phyloP scores from a whole-genome alignment of 1,284 basidiomycete genomes.

The Irpex lacteus region DNA sequence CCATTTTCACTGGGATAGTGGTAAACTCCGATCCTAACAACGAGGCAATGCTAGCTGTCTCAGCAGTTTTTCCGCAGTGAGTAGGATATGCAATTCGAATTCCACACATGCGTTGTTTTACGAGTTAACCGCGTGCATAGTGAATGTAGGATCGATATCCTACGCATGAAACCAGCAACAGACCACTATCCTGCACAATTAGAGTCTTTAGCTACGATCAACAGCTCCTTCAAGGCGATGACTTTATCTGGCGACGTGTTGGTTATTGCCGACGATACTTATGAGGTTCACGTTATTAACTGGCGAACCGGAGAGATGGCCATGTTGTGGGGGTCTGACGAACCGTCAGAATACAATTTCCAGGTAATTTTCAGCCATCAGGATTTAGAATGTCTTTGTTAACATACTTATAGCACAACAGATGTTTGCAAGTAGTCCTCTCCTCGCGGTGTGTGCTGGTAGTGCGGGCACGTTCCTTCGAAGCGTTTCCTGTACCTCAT shows the following conservation, averaged over 20 bases:
- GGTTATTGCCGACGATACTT: constrained; percentile 48
- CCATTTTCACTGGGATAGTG: constrained; percentile 46
- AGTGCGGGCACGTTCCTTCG: constrained; percentile 53
- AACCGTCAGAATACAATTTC: constrained; percentile 30
- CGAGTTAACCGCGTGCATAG: constrained; percentile 8
- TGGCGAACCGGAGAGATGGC: constrained; percentile 47
- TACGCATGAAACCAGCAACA: constrained; percentile 12
- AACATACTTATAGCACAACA: constrained; percentile 33
- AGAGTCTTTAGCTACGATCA: constrained; percentile 23
- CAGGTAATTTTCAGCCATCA: constrained; percentile 31
- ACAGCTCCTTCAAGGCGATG: constrained; percentile 42
- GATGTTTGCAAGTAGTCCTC: constrained; percentile 51
- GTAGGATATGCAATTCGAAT: constrained; percentile 4
- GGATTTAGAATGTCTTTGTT: constrained; percentile 14
- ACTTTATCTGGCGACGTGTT: constrained; percentile 47
- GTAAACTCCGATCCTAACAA: constrained; percentile 45
- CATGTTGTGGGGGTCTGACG: constrained; percentile 37
- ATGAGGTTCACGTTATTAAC: constrained; percentile 49
- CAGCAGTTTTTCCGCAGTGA: constrained; percentile 30
- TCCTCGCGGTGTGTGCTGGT: constrained; percentile 47
- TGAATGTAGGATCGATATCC: constrained; percentile 22
- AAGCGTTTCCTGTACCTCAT: constrained; percentile 47
- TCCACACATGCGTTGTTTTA: not conserved
- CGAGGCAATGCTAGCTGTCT: constrained; percentile 46
- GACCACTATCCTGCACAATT: not conserved